phyloP scores from a whole-genome alignment of 345 rosid species.

The Arabidopsis thaliana region DNA sequence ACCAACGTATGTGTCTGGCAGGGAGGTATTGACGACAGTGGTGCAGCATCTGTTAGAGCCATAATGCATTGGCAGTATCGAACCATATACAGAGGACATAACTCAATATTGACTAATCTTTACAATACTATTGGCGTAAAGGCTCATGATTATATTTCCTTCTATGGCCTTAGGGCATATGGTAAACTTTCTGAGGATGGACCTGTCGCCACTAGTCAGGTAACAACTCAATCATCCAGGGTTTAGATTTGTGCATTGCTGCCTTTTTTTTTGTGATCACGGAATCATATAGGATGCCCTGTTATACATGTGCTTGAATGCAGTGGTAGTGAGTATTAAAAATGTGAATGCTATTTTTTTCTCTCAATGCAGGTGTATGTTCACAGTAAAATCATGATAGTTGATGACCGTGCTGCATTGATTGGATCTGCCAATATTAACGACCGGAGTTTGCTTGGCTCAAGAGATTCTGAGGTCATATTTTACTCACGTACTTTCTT shows the following conservation, averaged over 20 bases:
- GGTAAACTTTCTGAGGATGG: slow-evolving; percentile 88
- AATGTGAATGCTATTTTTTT: slow-evolving; percentile 18
- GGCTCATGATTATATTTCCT: slow-evolving; percentile 84
- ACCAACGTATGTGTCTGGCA: slow-evolving; percentile 46
- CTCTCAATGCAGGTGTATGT: slow-evolving; percentile 75
- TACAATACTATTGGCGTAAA: slow-evolving; percentile 72
- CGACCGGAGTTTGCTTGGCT: slow-evolving; percentile 96
- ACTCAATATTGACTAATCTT: slow-evolving; percentile 87
- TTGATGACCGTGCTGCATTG: slow-evolving; percentile 74
- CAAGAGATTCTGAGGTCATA: slow-evolving; percentile 98
- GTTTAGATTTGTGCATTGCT: slow-evolving; percentile 20
- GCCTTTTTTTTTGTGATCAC: slow-evolving; percentile 22
- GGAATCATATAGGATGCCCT: slow-evolving; percentile 26
- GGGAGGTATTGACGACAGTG: slow-evolving; percentile 98
- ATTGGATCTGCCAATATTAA: slow-evolving; percentile 96
- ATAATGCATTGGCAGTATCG: slow-evolving; percentile 99
- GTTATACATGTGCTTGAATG: slow-evolving; percentile 13
- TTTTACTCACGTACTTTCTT: slow-evolving; percentile 22
- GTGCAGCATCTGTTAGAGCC: slow-evolving; percentile 99
- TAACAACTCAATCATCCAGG: slow-evolving; percentile 40
- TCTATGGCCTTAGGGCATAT: slow-evolving; percentile 89
- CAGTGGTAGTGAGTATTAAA: not conserved
- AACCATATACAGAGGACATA: slow-evolving; percentile 91
- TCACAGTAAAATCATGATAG: slow-evolving; percentile 93
- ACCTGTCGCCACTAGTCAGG: slow-evolving; percentile 94